A percentile compares a stretch with the other conserved stretches of the same genome.
These are phyloP conservation scores for Eucalyptus brandiana DNA, from an alignment of 345 rosid genomes.

Conservation along the genomic window DNA sequence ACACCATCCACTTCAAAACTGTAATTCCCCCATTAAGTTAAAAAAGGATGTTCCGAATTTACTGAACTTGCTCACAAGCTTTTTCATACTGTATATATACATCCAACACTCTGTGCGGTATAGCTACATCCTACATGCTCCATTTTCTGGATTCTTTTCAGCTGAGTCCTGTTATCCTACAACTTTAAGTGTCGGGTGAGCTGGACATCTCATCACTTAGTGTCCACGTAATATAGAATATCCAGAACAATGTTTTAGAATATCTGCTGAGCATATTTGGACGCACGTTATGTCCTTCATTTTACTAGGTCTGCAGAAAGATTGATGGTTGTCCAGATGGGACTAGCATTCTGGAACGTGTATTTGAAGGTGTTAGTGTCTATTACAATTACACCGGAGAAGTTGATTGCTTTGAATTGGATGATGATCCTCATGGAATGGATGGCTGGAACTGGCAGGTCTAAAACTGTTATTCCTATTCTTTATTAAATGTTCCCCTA, in stretches of 20 bases:
- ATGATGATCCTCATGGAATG: conserved; percentile 94
- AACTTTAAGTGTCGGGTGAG: not conserved
- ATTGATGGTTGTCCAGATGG: conserved; percentile 50
- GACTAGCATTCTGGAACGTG: conserved; percentile 49
- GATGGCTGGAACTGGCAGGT: conserved; percentile 98
- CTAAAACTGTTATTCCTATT: not conserved
- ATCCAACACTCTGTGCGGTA: not conserved
- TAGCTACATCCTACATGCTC: not conserved
- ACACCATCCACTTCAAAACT: not conserved
- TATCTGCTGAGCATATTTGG: not conserved
- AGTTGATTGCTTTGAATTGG: conserved; percentile 67
- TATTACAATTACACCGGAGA: conserved; percentile 81
- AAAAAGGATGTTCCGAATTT: not conserved
- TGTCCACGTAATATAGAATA: not conserved
- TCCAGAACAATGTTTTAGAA: not conserved
- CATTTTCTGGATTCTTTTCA: not conserved
- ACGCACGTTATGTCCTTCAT: not conserved
- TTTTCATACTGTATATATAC: not conserved
- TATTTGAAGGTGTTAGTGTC: conserved; percentile 58
- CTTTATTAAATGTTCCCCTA: not conserved
- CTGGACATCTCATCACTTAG: not conserved
- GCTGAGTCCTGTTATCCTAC: not conserved
- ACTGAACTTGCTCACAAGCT: not conserved
- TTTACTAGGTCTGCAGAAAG: conserved; percentile 56
- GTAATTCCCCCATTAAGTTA: not conserved